These are phyloP conservation scores for Pseudogymnoascus sp. DNA, from an alignment of 2,329 filamentous ascomycete species.

Conservation along the genomic window DNA sequence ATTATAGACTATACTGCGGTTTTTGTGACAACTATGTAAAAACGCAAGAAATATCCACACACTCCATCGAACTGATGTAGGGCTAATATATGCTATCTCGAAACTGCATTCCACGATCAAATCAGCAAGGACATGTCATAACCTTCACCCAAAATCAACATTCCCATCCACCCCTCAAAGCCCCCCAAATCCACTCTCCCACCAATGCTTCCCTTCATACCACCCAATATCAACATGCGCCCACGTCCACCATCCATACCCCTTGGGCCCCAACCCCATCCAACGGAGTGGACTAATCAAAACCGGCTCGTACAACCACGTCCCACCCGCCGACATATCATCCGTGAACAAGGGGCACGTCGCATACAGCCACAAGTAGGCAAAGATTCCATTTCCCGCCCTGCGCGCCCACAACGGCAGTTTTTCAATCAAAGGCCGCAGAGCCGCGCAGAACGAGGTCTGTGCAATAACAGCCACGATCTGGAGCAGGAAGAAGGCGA, in stretches of 20 bases:
- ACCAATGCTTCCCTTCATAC: slow-evolving; percentile 57
- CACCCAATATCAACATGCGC: slow-evolving; percentile 41
- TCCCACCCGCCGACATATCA: slow-evolving; percentile 63
- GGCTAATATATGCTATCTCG: background rate
- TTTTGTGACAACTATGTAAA: background rate
- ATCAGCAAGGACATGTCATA: background rate
- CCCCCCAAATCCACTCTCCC: slow-evolving; percentile 39
- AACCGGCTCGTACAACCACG: slow-evolving; percentile 79
- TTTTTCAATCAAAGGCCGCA: slow-evolving; percentile 29
- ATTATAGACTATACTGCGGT: background rate
- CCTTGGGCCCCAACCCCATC: slow-evolving; percentile 52
- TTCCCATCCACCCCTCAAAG: background rate
- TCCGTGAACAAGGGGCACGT: slow-evolving; percentile 62
- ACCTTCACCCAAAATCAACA: background rate
- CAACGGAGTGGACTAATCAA: slow-evolving; percentile 63
- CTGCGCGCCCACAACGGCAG: slow-evolving; percentile 41
- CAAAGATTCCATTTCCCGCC: slow-evolving; percentile 52
- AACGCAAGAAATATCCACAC: background rate
- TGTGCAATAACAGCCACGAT: slow-evolving; percentile 58
- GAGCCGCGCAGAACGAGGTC: slow-evolving; percentile 29
- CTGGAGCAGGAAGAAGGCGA: slow-evolving; percentile 66
- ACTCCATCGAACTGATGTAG: background rate
- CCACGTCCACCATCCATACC: slow-evolving; percentile 63
- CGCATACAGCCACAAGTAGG: slow-evolving; percentile 57
- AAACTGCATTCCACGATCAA: background rate